Evolutionary conservation across 257 asterid genomes (phyloP).

Genomic region (Cruciata laevipes): DNA sequence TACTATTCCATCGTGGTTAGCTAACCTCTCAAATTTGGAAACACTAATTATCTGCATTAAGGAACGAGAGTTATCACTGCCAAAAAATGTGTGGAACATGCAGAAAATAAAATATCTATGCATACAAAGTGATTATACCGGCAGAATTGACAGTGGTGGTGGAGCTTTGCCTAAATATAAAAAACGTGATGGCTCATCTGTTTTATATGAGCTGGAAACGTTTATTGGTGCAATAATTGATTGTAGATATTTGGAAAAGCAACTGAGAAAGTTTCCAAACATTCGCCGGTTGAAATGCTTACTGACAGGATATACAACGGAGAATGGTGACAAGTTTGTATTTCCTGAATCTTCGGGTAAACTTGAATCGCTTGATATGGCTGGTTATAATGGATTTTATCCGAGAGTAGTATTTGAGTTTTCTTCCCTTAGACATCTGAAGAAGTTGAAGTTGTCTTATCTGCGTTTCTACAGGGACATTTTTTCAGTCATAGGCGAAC

Average conservation of each 20-base stretch:
- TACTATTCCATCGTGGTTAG: constrained; percentile 2
- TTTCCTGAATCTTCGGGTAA: not conserved
- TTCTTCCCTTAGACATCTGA: not conserved
- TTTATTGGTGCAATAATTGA: not conserved
- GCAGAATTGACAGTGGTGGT: not conserved
- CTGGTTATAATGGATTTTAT: not conserved
- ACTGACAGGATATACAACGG: accelerated
- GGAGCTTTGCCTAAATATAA: not conserved
- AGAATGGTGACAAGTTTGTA: not conserved
- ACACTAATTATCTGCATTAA: not conserved
- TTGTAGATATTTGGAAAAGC: not conserved
- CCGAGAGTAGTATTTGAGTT: not conserved
- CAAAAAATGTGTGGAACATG: not conserved
- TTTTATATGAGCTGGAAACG: not conserved
- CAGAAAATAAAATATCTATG: not conserved
- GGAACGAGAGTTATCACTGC: no score
- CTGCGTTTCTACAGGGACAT: not conserved
- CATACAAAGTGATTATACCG: no score
- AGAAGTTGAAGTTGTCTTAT: not conserved
- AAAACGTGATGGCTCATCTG: not conserved
- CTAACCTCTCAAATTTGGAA: not conserved
- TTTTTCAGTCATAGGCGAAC: not conserved
- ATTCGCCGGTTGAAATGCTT: not conserved
- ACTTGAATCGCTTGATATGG: not conserved
- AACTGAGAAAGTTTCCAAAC: not conserved